These are phyloP conservation scores for Coleophoma crateriformis DNA, from an alignment of 2,329 filamentous ascomycete genomes.

Conservation along the genomic window DNA sequence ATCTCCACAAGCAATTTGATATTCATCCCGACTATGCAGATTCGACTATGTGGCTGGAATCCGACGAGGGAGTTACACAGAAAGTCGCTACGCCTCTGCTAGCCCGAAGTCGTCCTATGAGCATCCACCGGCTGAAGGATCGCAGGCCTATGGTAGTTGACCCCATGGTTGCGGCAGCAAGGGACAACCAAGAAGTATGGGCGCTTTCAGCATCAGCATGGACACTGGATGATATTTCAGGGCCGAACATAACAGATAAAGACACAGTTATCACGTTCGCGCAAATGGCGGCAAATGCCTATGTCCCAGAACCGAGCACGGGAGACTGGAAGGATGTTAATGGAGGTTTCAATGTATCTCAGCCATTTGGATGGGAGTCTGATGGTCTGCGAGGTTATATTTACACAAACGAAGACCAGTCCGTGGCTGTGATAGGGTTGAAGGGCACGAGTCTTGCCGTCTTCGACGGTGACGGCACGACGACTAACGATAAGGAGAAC, in stretches of 20 bases:
- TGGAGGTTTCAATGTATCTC: slow-evolving; percentile 74
- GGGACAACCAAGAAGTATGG: slow-evolving; percentile 61
- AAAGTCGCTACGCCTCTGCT: slow-evolving; percentile 47
- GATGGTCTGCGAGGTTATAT: slow-evolving; percentile 91
- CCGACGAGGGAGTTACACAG: slow-evolving; percentile 50
- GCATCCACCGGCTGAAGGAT: slow-evolving; percentile 78
- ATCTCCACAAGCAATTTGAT: slow-evolving; percentile 72
- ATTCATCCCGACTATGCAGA: slow-evolving; percentile 43
- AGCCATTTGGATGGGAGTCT: slow-evolving; percentile 86
- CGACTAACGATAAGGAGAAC: slow-evolving; percentile 95
- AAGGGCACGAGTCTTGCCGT: slow-evolving; percentile 89
- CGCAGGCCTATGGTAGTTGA: slow-evolving; percentile 73
- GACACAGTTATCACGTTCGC: slow-evolving; percentile 79
- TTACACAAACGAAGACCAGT: slow-evolving; percentile 80
- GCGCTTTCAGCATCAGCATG: slow-evolving; percentile 70
- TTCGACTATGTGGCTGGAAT: slow-evolving; percentile 54
- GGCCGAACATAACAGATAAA: slow-evolving; percentile 81
- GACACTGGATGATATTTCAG: slow-evolving; percentile 69
- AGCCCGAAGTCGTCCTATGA: slow-evolving; percentile 58
- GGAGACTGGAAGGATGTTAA: slow-evolving; percentile 82
- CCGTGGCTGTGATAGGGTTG: slow-evolving; percentile 82
- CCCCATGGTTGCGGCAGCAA: slow-evolving; percentile 67
- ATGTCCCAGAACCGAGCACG: slow-evolving; percentile 65
- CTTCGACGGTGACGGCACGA: slow-evolving; percentile 95
- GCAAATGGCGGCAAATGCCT: slow-evolving; percentile 84